Base-by-base conservation (phyloP, 352 stramenopile species). In the Pythium rhizo-oryzae region DNA sequence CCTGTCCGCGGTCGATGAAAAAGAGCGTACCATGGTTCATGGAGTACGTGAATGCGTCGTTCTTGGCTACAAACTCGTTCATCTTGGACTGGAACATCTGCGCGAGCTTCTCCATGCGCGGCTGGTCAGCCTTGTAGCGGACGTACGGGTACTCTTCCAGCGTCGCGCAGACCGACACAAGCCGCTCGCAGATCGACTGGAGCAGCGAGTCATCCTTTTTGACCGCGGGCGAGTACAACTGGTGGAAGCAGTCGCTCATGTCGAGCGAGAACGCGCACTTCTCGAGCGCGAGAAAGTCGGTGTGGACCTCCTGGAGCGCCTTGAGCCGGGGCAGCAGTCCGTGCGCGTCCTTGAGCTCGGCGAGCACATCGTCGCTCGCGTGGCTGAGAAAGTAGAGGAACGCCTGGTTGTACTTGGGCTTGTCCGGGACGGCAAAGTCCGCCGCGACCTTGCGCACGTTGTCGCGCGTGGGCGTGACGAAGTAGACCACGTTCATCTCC, bases 81-180 rank as follows among this genome's bases (percentile, higher is more conserved):
- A 99, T 98, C 72, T 96, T 98, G 67, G 81, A 74, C 74, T 99
- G 92, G 69, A 99, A 98, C 44, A 92, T 77, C 28, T 91, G 89
- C 18, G 96, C 92, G n/a, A 99, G 77, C 64, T 78, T 77, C 83
- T 87, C 85, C 85, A 89, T 97, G n/a, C 88, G 75, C 47, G 65
- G 74, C 78, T 92, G 88, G 39, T 87, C 89, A 37, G 72, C 84
- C 71, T 88, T 87, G 82, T 96, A 99, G 9, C 97, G 84, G 47
- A 99, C 93, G 75, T 99, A 98, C 15, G 97, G 96, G 69, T 99
- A 99, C 78, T 99, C 97, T 64, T 99, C 97, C 39, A 99, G 70
- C 16, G 97, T 98, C 12, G 93, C 96, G 78, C 97, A 99, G 5
- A 99, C 82, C 0, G 96, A 99, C 0, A 99, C 96, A 9, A 99